Conservation (phyloP, 2,329 filamentous ascomycete species). For the Monosporascus ibericus region DNA sequence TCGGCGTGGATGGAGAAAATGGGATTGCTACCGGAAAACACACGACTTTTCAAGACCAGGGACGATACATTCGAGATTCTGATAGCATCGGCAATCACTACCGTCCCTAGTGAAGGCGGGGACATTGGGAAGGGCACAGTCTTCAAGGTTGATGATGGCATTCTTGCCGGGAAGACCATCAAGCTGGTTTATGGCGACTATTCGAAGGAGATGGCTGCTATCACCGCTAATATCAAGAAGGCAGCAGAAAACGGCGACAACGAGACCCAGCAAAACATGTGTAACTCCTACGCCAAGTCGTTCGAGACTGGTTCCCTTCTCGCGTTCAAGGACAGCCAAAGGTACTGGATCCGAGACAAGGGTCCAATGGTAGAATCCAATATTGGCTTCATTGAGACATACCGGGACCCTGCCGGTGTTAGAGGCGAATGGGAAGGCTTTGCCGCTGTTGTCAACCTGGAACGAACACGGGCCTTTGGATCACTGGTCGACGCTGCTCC, state of each 20-base stretch:
- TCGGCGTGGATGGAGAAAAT: constrained; percentile 69
- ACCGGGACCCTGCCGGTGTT: constrained; percentile 74
- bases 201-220: constrained; percentile 61
- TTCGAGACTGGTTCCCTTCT: constrained; percentile 70
- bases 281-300: constrained; percentile 61
- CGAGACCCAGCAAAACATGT: constrained; percentile 58
- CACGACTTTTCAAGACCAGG: constrained; percentile 61
- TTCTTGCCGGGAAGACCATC: constrained; percentile 60
- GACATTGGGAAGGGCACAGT: constrained; percentile 62
- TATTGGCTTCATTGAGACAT: constrained; percentile 81
- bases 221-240: constrained; percentile 60
- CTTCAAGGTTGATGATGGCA: constrained; percentile 54
- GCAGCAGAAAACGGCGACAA: constrained; percentile 67
- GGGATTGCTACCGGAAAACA: constrained; percentile 69
- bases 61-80: constrained; percentile 64
- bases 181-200: constrained; percentile 72
- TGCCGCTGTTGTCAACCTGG: constrained; percentile 78
- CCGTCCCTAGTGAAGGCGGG: constrained; percentile 55
- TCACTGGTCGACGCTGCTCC: constrained; percentile 78
- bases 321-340: constrained; percentile 74
- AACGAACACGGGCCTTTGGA: constrained; percentile 82
- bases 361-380: constrained; percentile 75
- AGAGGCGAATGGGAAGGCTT: constrained; percentile 84
- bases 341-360: constrained; percentile 78
- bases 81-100: constrained; percentile 62